A percentile compares a stretch with the other conserved stretches of the same genome.
Conservation (phyloP, 805 yeast species). For the Candida verbasci region DNA sequence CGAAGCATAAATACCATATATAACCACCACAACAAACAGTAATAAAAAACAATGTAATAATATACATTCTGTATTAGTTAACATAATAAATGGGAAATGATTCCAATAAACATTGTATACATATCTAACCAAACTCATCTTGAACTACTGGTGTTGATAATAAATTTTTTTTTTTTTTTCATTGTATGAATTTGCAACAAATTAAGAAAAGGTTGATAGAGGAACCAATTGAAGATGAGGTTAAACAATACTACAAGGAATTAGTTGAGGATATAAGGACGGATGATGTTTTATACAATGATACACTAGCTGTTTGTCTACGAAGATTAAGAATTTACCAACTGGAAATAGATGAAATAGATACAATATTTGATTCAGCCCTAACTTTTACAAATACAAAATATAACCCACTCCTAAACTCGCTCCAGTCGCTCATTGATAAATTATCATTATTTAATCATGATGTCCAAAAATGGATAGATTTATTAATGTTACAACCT, state of each 20-base stretch:
- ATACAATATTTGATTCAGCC: conserved; percentile 41
- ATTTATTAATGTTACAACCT: conserved; percentile 35
- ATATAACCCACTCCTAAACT: conserved; percentile 66
- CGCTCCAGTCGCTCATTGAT: conserved; percentile 55
- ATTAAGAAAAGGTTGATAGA: conserved; percentile 7
- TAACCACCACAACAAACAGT: conserved; percentile 18
- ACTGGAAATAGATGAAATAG: background rate
- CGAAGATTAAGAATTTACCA: conserved; percentile 31
- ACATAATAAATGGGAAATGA: conserved; percentile 47
- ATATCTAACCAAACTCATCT: conserved; percentile 1
- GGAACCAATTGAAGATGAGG: background rate
- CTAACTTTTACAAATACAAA: conserved; percentile 69
- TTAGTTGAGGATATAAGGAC: background rate
- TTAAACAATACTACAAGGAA: background rate
- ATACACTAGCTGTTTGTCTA: conserved; percentile 63
- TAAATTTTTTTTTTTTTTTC: background rate
- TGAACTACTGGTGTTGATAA: background rate
- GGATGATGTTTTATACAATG: conserved; percentile 41
- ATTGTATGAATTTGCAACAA: background rate
- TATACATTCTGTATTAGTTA: conserved; percentile 37
- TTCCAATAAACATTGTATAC: conserved; percentile 31
- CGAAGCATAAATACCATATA: conserved; percentile 25
- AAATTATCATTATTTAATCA: conserved; percentile 40
- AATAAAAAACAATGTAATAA: conserved; percentile 9
- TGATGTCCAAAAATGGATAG: conserved; percentile 44